Percentiles rank a stretch among this genome's conserved stretches.
phyloP scores from a whole-genome alignment of 352 stramenopile genomes.

The Globisporangium canariense region DNA sequence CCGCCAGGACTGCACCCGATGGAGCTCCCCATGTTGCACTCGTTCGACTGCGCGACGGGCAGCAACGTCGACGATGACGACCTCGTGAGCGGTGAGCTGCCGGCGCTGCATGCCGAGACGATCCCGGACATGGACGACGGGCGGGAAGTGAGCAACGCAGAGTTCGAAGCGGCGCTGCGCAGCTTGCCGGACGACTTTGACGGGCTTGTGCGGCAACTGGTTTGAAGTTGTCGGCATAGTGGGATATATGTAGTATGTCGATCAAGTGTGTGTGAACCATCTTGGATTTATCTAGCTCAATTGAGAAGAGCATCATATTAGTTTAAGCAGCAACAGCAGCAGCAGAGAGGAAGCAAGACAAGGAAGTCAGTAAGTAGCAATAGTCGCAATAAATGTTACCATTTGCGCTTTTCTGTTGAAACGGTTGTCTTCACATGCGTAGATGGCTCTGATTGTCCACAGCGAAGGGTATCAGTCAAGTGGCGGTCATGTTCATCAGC shows the following conservation, averaged over 20 bases:
- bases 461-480: no score
- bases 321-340: not conserved
- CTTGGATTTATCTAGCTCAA: not conserved
- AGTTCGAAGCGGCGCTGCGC: not conserved
- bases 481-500: no score
- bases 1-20: not conserved
- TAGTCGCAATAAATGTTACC: no score
- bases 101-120: not conserved
- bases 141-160: not conserved
- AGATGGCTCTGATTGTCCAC: no score
- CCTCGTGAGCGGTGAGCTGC: not conserved
- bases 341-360: not conserved
- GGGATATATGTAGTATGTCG: not conserved
- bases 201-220: slow-evolving; percentile 7
- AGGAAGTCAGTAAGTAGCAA: no score
- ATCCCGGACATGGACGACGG: not conserved
- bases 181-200: slow-evolving; percentile 10
- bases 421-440: no score
- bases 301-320: not conserved
- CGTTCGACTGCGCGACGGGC: not conserved
- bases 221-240: not conserved
- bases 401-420: no score
- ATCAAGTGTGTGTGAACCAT: not conserved
- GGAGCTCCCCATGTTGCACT: slow-evolving; percentile 6
- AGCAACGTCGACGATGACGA: not conserved